These are phyloP conservation scores for Fusarium sp. DNA, from an alignment of 2,329 filamentous ascomycete species.

Conservation along the genomic window DNA sequence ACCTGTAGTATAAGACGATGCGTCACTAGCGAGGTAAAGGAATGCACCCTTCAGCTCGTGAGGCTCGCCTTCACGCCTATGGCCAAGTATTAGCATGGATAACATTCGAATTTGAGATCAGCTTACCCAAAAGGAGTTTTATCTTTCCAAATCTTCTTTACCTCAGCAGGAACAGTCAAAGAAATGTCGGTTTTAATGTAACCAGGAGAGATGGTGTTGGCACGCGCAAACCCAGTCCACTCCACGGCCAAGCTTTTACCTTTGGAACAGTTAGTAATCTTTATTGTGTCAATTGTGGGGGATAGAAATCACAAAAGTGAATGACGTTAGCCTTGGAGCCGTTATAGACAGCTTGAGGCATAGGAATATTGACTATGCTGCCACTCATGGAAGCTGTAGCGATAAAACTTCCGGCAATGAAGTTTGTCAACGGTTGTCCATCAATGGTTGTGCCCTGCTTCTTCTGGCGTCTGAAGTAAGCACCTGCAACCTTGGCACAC, in stretches of 20 bases:
- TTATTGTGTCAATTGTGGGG: not conserved
- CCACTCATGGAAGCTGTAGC: constrained; percentile 85
- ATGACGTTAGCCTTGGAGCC: constrained; percentile 77
- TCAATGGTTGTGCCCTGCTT: constrained; percentile 74
- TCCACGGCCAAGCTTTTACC: constrained; percentile 81
- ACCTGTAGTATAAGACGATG: constrained; percentile 85
- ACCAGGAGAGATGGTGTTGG: constrained; percentile 81
- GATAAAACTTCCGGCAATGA: constrained; percentile 78
- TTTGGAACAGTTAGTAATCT: constrained; percentile 49
- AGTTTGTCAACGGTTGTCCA: constrained; percentile 73
- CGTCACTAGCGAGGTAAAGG: constrained; percentile 85
- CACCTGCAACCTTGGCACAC: constrained; percentile 79
- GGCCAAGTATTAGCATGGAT: constrained; percentile 27
- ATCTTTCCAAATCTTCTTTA: constrained; percentile 80
- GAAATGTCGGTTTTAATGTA: constrained; percentile 84
- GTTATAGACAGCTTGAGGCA: constrained; percentile 82
- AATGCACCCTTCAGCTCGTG: constrained; percentile 89
- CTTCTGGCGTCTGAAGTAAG: constrained; percentile 80
- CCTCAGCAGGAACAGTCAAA: constrained; percentile 72
- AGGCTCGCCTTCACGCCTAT: constrained; percentile 76
- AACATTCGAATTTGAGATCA: not conserved
- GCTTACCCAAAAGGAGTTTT: constrained; percentile 83
- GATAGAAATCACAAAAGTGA: constrained; percentile 65
- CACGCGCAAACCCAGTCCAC: constrained; percentile 82
- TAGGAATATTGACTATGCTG: constrained; percentile 83